A percentile compares a stretch with the other conserved stretches of the same genome.
Conservation (phyloP, 495 filamentous ascomycete species). For the Tuber calosporum region DNA sequence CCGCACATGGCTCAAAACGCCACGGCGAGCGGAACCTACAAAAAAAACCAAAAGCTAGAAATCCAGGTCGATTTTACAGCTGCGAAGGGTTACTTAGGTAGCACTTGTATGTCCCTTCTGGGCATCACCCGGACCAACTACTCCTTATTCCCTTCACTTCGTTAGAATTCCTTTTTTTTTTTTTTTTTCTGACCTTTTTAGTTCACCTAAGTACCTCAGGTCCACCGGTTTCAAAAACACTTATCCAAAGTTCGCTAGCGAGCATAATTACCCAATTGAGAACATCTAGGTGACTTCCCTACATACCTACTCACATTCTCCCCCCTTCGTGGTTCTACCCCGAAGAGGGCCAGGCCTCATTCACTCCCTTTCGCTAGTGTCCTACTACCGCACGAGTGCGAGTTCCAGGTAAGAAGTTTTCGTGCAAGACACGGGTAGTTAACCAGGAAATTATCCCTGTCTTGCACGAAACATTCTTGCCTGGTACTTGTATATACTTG, state of each 20-base stretch:
- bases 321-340: neutral
- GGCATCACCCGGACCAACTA: neutral
- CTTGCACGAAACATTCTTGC: too few relatives aligned
- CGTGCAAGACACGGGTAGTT: too few relatives aligned
- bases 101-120: neutral
- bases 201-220: neutral
- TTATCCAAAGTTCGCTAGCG: neutral
- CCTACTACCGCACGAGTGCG: too few relatives aligned
- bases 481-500: too few relatives aligned
- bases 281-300: neutral
- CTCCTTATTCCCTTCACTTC: neutral
- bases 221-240: neutral
- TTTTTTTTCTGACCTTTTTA: too few relatives aligned
- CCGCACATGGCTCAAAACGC: too few relatives aligned
- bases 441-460: too few relatives aligned
- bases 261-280: neutral
- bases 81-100: neutral
- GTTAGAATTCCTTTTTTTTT: neutral
- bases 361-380: neutral
- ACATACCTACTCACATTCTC: neutral
- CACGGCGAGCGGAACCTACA: too few relatives aligned
- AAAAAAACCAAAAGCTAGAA: too few relatives aligned
- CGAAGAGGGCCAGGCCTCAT: neutral
- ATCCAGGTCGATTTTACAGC: too few relatives aligned
- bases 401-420: too few relatives aligned